Evolutionary conservation across 305 asterid species (phyloP), one percentile per base, ranked within the genome.

Genomic region (Solanum hybrid): DNA sequence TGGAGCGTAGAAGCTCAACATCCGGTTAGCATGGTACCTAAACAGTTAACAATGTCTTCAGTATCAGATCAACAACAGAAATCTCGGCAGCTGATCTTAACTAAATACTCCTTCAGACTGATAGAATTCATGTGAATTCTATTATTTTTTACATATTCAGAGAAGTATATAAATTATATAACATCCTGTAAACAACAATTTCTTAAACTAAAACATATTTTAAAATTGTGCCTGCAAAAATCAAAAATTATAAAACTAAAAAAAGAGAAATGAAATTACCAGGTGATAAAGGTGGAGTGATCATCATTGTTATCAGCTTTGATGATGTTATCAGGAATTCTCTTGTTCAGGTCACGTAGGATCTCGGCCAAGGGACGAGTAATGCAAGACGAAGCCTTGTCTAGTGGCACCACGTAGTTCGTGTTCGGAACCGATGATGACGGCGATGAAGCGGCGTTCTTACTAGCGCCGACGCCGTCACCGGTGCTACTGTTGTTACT

Each of bases 1-100:
- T 93, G 99, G 99, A 91, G 99, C 99, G 93, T 97, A 96, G 93
- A 97, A 97, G 94, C 99, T 97, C 93, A 97, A 92, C 99, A 97
- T 94, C 86, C 99, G 98, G 91, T 97, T 97, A 89, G 99, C 98
- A 73, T 97, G 98, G 95, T 95, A 96, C 99, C 99, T 97, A 86
- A 91, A 88, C 24, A 89, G 90, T 79, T 88, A 41, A 91, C 78
- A 85, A 6, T 32, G 41, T 89, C 65, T 89, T 61, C 61, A 88
- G 79, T 90, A 91, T 89, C 89, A 89, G 77, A 89, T 86, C 70
- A 84, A 79, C 77, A 89, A 34, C n/a, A 33, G 27, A 89, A 11
- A 78, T 81, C 10, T 81, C 10, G n/a, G 68, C 34, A 39, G 86
- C 61, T n/a, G 32, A 79, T 29, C 27, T 45, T 45, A 83, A 84